Base-by-base conservation (phyloP, 2,329 filamentous ascomycete species). In the Penicillium sp. region DNA sequence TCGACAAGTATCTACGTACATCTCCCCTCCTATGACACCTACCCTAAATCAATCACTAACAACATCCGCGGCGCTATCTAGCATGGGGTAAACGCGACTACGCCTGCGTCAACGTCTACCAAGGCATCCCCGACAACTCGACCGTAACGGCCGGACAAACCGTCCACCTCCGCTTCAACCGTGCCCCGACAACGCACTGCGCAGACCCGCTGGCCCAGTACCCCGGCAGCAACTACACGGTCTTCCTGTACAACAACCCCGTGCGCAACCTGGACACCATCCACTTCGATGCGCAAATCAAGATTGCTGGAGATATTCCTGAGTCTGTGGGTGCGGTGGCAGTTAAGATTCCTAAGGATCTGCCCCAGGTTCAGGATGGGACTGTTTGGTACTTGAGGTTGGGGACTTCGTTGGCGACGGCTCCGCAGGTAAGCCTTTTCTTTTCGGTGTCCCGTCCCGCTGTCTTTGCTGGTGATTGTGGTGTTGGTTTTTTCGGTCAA, bases 11-110 rank as follows among this genome's bases (percentile, higher is more conserved):
- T 55, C 63, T 61, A 41, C 71, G 72, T 74, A 65, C 49, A 66
- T 56, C 34, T 14, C 48, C 2, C 48, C 2, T 1, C 28, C 10
- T 42, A 28, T 20, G 34, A 12, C 45, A 2, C n/a, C 28, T 14
- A 12, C 6, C 12, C 25, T 37, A 34, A n/a, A 1, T 5, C 28
- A 10, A 25, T 28, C 2, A 22, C 48, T 63, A 17, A 61, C 22
- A 11, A 28, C 14, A 12, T 20, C 20, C 25, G 4, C 28, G 28
- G 28, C 25, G 28, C 28, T 15, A 14, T 54, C 28, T 38, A 74
- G 72, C 71, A 1, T 74, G 72, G 72, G 72, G 72, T 35, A 74
- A 73, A 39, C 70, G 72, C 22, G 71, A 74, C 53, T 74, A 74
- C 57, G 22, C 66, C 57, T 74, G 72, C 45, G 38, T 74, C 28